These are phyloP conservation scores for Ceratocystis ficicola DNA, from an alignment of 2,329 filamentous ascomycete species.

Conservation along the genomic window DNA sequence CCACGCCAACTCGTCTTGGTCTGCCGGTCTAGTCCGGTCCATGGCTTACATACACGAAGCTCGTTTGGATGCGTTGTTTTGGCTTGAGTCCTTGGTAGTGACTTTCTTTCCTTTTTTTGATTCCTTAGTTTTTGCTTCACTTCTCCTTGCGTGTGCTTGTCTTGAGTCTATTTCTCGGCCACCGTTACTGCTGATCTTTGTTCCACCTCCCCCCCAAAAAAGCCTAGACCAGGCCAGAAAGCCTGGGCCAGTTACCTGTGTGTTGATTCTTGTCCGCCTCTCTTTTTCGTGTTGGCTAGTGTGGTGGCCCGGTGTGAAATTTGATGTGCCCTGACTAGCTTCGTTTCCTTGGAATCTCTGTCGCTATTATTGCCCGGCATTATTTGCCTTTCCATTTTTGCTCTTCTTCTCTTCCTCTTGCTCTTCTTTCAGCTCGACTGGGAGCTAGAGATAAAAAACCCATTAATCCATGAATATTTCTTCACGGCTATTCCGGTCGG, in stretches of 20 bases:
- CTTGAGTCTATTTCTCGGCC: neutral
- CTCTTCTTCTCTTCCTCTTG: neutral
- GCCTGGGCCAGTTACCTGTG: neutral
- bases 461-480: neutral
- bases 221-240: neutral
- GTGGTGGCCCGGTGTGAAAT: neutral
- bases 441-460: too few relatives aligned
- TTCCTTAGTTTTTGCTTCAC: neutral
- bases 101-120: neutral
- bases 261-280: neutral
- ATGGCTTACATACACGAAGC: neutral
- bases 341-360: neutral
- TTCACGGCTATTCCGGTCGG: constrained; percentile 7
- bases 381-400: neutral
- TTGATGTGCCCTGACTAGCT: constrained; percentile 11
- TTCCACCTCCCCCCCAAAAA: neutral
- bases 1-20: constrained; percentile 2
- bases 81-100: neutral
- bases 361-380: neutral
- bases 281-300: neutral
- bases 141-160: neutral
- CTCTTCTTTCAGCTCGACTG: neutral
- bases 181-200: neutral
- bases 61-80: neutral
- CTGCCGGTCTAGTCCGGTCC: neutral